Evolutionary conservation across 495 filamentous ascomycete genomes (phyloP).

Genomic region (Aspergillus coremiiformis): DNA sequence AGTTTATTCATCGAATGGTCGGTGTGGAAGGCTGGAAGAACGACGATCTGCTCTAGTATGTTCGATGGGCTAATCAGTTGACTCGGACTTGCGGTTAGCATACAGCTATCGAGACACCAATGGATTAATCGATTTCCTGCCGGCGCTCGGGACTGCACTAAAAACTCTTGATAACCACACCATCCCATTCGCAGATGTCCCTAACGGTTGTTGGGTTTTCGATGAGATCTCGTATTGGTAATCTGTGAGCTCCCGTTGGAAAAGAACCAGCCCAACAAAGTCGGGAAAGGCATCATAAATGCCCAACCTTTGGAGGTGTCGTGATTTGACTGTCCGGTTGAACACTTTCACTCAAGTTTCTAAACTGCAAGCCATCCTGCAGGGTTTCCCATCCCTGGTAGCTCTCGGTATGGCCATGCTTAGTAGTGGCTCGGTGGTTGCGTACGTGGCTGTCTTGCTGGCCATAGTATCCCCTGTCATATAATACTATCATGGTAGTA

Average conservation of each 20-base stretch:
- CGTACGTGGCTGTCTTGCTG: not conserved
- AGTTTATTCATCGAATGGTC: conserved; percentile 13
- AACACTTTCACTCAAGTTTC: not conserved
- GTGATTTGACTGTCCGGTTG: not conserved
- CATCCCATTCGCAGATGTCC: not conserved
- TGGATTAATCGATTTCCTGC: conserved; percentile 13
- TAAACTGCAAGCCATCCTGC: conserved; percentile 1
- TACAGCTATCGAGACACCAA: not conserved
- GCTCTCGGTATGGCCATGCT: not conserved
- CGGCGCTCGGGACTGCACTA: conserved; percentile 8
- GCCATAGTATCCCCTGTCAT: not conserved
- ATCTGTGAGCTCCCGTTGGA: not conserved
- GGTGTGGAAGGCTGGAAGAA: conserved; percentile 13
- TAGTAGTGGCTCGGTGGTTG: not conserved
- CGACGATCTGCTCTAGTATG: conserved; percentile 6
- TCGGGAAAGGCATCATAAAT: not conserved
- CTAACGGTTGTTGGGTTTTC: not conserved
- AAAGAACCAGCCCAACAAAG: not conserved
- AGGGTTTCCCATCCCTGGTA: not conserved
- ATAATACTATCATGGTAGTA: not conserved
- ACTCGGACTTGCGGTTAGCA: not conserved
- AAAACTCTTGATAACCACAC: not conserved
- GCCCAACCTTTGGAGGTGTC: not conserved
- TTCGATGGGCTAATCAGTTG: conserved; percentile 6
- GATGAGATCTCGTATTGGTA: not conserved